Percentiles rank a stretch among this genome's conserved stretches.
phyloP scores from a whole-genome alignment of 805 yeast genomes.

The Spencermartinsiella europaea region DNA sequence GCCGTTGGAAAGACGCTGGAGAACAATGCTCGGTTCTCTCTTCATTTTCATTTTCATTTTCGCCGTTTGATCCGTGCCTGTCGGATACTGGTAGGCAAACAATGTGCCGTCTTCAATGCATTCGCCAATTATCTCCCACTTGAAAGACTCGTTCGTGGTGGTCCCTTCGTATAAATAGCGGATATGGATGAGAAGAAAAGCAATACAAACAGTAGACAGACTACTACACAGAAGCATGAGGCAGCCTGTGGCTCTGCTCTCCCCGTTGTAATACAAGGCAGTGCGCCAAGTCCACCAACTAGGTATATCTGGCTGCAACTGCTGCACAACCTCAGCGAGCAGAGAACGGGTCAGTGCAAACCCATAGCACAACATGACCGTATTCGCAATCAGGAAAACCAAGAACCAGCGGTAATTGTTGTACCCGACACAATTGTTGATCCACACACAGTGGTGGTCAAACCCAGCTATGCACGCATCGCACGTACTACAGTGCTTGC shows the following conservation, averaged over 20 bases:
- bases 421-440: conserved; percentile 56
- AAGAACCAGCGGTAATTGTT: conserved; percentile 60
- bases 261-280: conserved; percentile 8
- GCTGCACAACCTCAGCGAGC: background rate
- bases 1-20: conserved; percentile 24
- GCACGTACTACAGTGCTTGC: conserved; percentile 56
- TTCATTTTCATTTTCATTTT: background rate
- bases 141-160: conserved; percentile 68
- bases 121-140: conserved; percentile 63
- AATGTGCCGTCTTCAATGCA: conserved; percentile 41
- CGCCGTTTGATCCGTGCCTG: conserved; percentile 11
- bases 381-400: conserved; percentile 48
- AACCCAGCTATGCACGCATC: conserved; percentile 41
- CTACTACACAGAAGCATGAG: conserved; percentile 42
- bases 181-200: conserved; percentile 44
- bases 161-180: conserved; percentile 56
- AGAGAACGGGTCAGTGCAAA: conserved; percentile 27
- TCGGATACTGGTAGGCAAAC: conserved; percentile 25
- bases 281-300: conserved; percentile 7
- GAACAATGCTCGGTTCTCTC: conserved; percentile 22
- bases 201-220: conserved; percentile 40
- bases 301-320: background rate
- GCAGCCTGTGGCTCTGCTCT: conserved; percentile 31
- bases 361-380: conserved; percentile 42
- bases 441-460: conserved; percentile 63